These are phyloP conservation scores for Peronospora destructor DNA, from an alignment of 352 stramenopile genomes.

Conservation along the genomic window DNA sequence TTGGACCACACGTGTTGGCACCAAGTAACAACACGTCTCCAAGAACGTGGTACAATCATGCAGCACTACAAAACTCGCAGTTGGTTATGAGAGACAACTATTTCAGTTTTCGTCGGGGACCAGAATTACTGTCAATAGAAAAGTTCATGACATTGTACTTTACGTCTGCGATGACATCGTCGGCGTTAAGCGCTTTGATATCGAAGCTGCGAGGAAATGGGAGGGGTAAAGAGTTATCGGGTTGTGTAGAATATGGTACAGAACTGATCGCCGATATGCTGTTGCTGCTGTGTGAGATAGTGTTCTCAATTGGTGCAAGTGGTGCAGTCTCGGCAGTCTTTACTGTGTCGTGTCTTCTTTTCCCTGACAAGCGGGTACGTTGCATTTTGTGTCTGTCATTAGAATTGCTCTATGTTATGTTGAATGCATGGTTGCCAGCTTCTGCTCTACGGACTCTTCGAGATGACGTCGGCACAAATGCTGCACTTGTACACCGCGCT, in stretches of 20 bases:
- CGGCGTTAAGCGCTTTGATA: slow-evolving; percentile 53
- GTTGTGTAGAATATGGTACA: not conserved
- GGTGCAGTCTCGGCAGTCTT: slow-evolving; percentile 75
- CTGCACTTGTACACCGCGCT: slow-evolving; percentile 57
- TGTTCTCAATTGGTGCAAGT: slow-evolving; percentile 77
- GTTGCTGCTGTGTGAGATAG: slow-evolving; percentile 23
- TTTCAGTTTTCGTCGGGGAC: slow-evolving; percentile 19
- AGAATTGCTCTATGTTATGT: not conserved
- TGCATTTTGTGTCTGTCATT: not conserved
- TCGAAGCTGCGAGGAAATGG: slow-evolving; percentile 57
- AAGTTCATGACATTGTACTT: slow-evolving; percentile 70
- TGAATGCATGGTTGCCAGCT: slow-evolving; percentile 24
- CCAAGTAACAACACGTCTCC: slow-evolving; percentile 32
- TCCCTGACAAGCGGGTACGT: slow-evolving; percentile 54
- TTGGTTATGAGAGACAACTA: slow-evolving; percentile 27
- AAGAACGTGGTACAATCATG: slow-evolving; percentile 45
- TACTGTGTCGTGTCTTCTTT: slow-evolving; percentile 66
- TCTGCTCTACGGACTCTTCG: slow-evolving; percentile 52
- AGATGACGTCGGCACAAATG: slow-evolving; percentile 56
- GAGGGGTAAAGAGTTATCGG: slow-evolving; percentile 26
- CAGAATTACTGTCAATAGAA: slow-evolving; percentile 44
- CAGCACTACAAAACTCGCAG: slow-evolving; percentile 27
- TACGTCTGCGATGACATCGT: slow-evolving; percentile 63
- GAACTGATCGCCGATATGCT: not conserved
- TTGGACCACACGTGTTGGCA: slow-evolving; percentile 59